Conservation (phyloP, 2,329 filamentous ascomycete species). For the Aureobasidium subglaciale region DNA sequence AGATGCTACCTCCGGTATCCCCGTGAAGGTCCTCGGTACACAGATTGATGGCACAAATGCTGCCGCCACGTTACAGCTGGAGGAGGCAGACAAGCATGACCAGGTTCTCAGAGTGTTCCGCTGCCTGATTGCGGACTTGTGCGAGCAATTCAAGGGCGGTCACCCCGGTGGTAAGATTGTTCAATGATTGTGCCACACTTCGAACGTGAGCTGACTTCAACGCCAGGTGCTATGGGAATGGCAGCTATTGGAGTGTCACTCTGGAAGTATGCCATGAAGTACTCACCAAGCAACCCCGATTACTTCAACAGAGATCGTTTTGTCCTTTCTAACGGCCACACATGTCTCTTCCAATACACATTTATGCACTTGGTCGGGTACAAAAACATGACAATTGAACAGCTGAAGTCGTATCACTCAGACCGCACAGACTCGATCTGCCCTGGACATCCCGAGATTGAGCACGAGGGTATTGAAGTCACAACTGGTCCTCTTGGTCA, state of each 20-base stretch:
- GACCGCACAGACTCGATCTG: conserved; percentile 41
- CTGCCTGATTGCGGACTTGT: conserved; percentile 59
- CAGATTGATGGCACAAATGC: conserved; percentile 18
- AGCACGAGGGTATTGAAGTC: conserved; percentile 51
- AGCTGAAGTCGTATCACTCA: conserved; percentile 50
- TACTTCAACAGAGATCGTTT: conserved; percentile 59
- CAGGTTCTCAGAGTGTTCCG: conserved; percentile 55
- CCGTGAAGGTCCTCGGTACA: conserved; percentile 22
- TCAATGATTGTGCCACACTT: not conserved
- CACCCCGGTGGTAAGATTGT: conserved; percentile 49
- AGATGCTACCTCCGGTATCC: conserved; percentile 9
- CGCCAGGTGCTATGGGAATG: conserved; percentile 48
- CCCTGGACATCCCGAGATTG: conserved; percentile 47
- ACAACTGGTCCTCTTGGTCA: conserved; percentile 55
- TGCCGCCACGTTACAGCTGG: conserved; percentile 21
- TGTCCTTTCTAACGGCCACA: conserved; percentile 54
- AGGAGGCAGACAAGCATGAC: conserved; percentile 30
- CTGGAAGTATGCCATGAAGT: conserved; percentile 58
- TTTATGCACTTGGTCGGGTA: conserved; percentile 49
- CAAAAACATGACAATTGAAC: conserved; percentile 49
- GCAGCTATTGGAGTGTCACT: conserved; percentile 55
- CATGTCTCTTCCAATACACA: conserved; percentile 50
- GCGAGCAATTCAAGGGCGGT: conserved; percentile 62
- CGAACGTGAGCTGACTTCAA: not conserved
- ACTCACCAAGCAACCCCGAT: conserved; percentile 47